Evolutionary conservation across 768 basidiomycete genomes (phyloP).

Genomic region (Lactarius quietus): DNA sequence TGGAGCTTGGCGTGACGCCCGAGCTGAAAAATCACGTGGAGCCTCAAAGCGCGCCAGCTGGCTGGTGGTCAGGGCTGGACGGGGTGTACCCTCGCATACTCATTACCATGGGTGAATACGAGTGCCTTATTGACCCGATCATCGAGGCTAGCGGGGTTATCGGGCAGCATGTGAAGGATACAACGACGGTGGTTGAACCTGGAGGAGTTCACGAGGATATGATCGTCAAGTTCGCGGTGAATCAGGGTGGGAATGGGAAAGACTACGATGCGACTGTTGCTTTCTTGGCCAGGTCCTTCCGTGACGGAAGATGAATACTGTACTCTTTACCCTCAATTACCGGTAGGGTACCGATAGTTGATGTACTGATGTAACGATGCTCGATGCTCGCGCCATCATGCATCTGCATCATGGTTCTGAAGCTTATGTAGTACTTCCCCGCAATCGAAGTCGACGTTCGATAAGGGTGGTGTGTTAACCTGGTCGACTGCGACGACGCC

Average conservation of each 20-base stretch:
- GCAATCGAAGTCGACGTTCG: neutral
- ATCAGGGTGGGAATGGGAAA: constrained; percentile 7
- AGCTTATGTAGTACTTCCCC: neutral
- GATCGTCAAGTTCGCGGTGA: constrained; percentile 1
- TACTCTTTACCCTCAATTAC: neutral
- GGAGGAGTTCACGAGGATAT: constrained; percentile 5
- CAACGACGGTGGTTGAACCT: neutral
- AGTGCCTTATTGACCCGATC: neutral
- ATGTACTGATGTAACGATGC: neutral
- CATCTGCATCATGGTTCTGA: too few species aligned
- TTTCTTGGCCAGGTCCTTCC: neutral
- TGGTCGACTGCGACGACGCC: neutral
- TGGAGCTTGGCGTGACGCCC: neutral
- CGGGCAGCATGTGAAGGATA: constrained; percentile 1
- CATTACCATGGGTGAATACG: neutral
- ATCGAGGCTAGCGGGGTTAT: neutral
- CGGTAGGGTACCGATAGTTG: neutral
- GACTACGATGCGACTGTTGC: constrained; percentile 1
- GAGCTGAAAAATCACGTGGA: neutral
- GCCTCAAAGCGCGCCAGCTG: neutral
- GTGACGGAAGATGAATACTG: neutral
- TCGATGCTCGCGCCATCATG: neutral
- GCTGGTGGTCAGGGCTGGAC: constrained; percentile 11
- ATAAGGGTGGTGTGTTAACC: neutral
- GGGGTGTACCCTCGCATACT: neutral